Evolutionary conservation across 345 rosid genomes (phyloP), one percentile per base, ranked within the genome.

Genomic region (thale cress (Arabidopsis thaliana)): DNA sequence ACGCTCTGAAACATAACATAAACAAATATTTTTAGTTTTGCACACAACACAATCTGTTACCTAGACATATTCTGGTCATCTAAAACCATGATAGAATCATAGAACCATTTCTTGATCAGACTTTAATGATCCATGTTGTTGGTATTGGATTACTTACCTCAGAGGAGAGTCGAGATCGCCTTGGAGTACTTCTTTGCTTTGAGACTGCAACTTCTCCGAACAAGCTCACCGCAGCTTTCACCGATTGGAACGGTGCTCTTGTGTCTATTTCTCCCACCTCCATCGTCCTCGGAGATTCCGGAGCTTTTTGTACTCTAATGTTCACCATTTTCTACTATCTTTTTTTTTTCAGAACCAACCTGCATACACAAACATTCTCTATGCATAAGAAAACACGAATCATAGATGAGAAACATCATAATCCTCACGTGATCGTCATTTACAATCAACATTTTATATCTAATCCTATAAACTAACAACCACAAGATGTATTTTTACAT

Each of bases 191-290:
- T 71, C 59, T 79, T 49, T 82, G 83, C 63, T 69, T 85, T 7
- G 84, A 67, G 50, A 73, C 45, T 5, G 85, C 87, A 5, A 89
- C 98, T 81, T 90, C 93, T 2, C 93, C 96, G 44, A 90, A 95
- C 55, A 91, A 81, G 60, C 86, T 90, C 59, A 95, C 97, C 13
- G 99, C 97, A 16, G 99, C 99, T 81, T 83, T 90, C 42, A 95
- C 99, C 48, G 99, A 95, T 76, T 89, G 90, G 67, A 91, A 88
- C 0, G 97, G 99, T 32, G 95, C 93, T 81, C 88, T 77, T 6
- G 99, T 91, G 83, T 95, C 99, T 60, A 91, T 95, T 86, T 94
- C 98, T 66, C 98, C 97, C 2, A 90, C 86, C 88, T 89, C 99
- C 62, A 65, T 83, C 67, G 73, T 85, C 75, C 74, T 85, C 0